Conservation (phyloP, 1,284 basidiomycete species). For the Papiliotrema flavescens region DNA sequence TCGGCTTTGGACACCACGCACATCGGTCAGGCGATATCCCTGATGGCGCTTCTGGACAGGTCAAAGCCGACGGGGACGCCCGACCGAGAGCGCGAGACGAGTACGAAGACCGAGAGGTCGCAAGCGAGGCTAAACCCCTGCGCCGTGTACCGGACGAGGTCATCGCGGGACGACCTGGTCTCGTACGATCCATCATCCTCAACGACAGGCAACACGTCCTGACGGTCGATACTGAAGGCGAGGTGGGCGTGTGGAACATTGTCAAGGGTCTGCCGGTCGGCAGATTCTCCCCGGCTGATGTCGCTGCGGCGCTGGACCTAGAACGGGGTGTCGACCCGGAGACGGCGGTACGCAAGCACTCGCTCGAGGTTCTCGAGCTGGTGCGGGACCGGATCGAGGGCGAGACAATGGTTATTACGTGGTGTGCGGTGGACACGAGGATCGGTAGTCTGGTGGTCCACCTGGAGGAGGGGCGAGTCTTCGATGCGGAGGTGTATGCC, state of each 20-base stretch:
- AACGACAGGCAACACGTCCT: constrained; percentile 91
- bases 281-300: constrained; percentile 62
- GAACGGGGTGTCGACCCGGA: constrained; percentile 41
- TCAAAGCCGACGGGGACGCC: no score
- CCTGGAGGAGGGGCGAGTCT: constrained; percentile 72
- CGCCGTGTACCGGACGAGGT: constrained; percentile 63
- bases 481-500: constrained; percentile 91
- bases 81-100: constrained; percentile 52
- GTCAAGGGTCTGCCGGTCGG: constrained; percentile 75
- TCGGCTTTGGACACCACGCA: constrained; percentile 30
- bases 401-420: constrained; percentile 76
- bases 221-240: constrained; percentile 78
- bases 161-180: constrained; percentile 73
- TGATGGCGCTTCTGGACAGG: constrained; percentile 2
- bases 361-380: constrained; percentile 71
- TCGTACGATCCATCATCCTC: constrained; percentile 76
- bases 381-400: constrained; percentile 88
- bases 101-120: constrained; percentile 76
- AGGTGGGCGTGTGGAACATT: constrained; percentile 91
- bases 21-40: constrained; percentile 6
- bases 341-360: constrained; percentile 44
- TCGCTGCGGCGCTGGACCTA: constrained; percentile 55
- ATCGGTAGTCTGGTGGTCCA: constrained; percentile 85
- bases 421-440: constrained; percentile 87
- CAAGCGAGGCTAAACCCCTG: constrained; percentile 69